Percentiles rank a stretch among this genome's conserved stretches.
Evolutionary conservation across 345 rosid genomes (phyloP).

Genomic region (Toxicodendron radicans): DNA sequence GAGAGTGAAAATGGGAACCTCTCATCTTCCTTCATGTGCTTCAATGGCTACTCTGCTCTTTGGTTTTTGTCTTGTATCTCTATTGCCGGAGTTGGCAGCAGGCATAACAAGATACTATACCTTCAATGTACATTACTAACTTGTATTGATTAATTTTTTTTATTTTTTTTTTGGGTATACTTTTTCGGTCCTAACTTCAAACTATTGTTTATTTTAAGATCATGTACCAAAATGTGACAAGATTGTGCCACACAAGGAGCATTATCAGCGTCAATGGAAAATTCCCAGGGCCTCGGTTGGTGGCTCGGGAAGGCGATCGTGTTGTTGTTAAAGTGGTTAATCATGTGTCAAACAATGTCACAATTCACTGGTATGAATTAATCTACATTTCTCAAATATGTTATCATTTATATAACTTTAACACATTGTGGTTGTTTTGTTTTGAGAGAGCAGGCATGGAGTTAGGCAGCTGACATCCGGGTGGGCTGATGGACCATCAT

Average conservation of each 20-base stretch:
- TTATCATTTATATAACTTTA: background rate
- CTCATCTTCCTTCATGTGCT: conserved; percentile 10
- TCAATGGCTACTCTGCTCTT: conserved; percentile 20
- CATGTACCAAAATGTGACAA: conserved; percentile 40
- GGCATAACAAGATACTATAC: conserved; percentile 53
- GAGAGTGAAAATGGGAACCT: conserved; percentile 16
- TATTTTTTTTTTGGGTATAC: background rate
- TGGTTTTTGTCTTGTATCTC: conserved; percentile 17
- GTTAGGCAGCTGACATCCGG: conserved; percentile 49
- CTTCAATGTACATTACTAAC: conserved; percentile 41
- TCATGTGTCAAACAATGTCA: conserved; percentile 46
- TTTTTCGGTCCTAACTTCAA: background rate
- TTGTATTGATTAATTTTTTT: background rate
- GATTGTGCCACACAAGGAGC: conserved; percentile 52
- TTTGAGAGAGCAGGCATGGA: conserved; percentile 49
- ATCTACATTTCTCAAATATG: background rate
- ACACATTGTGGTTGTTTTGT: background rate
- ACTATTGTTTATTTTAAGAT: conserved; percentile 22
- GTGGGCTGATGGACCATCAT: conserved; percentile 66
- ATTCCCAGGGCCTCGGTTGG: conserved; percentile 53
- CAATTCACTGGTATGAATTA: conserved; percentile 49
- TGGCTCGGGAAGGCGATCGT: conserved; percentile 64
- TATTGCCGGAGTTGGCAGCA: conserved; percentile 25
- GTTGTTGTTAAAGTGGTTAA: conserved; percentile 49
- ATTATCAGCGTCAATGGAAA: conserved; percentile 51